Conservation (phyloP, 495 filamentous ascomycete genomes). For the Thermochaetoides thermophila region DNA sequence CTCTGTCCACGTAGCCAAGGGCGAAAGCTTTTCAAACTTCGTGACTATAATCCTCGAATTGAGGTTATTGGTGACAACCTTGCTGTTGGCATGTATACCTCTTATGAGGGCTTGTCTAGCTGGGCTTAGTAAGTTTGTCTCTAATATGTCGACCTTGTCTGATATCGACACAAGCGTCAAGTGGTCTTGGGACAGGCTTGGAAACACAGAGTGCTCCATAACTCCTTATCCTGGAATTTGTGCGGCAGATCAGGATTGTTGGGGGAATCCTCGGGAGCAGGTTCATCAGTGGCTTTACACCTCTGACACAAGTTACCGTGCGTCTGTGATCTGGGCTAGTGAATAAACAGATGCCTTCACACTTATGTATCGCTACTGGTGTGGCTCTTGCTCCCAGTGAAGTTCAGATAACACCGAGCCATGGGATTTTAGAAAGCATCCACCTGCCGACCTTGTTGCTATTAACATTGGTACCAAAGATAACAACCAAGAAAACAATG, state of each 20-base stretch:
- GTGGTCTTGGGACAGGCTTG: conserved; percentile 40
- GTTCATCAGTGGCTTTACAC: conserved; percentile 53
- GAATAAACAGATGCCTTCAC: conserved; percentile 1
- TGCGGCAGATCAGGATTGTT: conserved; percentile 43
- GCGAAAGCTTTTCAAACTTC: conserved; percentile 36
- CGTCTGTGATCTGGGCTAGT: conserved; percentile 35
- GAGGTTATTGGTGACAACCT: conserved; percentile 53
- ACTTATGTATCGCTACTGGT: too few species aligned
- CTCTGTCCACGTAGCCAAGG: conserved; percentile 36
- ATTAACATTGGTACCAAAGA: conserved; percentile 60
- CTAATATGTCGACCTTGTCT: neutral
- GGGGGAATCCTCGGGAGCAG: conserved; percentile 39
- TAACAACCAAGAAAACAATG: conserved; percentile 43
- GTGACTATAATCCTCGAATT: conserved; percentile 36
- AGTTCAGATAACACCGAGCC: conserved; percentile 34
- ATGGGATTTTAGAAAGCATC: conserved; percentile 45
- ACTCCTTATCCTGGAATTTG: conserved; percentile 51
- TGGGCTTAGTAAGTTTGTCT: conserved; percentile 34
- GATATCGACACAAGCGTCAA: neutral
- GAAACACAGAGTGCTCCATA: conserved; percentile 48
- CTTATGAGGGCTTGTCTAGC: conserved; percentile 46
- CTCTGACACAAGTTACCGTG: conserved; percentile 42
- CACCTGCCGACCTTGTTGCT: conserved; percentile 48
- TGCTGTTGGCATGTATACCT: conserved; percentile 44
- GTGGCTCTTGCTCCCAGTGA: neutral